phyloP scores from a whole-genome alignment of 2,329 filamentous ascomycete species.

The Epichloe sp. region DNA sequence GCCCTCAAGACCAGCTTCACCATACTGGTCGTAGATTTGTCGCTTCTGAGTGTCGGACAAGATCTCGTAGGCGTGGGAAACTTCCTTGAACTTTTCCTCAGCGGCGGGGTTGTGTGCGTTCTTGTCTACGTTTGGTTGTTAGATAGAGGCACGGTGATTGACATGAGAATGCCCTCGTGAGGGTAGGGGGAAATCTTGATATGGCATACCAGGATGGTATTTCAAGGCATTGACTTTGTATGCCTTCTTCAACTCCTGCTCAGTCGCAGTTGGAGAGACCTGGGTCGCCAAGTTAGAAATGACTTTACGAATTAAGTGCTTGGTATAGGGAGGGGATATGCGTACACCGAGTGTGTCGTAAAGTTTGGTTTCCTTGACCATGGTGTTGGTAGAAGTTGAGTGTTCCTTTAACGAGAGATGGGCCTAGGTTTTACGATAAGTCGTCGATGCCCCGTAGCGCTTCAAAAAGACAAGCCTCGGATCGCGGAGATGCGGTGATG shows the following conservation, averaged over 20 bases:
- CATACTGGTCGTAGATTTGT: constrained; percentile 89
- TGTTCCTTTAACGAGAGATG: constrained; percentile 5
- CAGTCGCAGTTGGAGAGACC: constrained; percentile 68
- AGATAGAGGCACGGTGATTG: background rate
- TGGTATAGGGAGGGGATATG: constrained; percentile 7
- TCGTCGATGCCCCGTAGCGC: constrained; percentile 4
- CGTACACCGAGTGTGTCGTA: constrained; percentile 70
- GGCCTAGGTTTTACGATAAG: background rate
- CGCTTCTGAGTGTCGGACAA: constrained; percentile 89
- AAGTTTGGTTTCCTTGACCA: constrained; percentile 68
- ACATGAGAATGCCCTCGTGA: background rate
- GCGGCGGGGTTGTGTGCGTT: constrained; percentile 87
- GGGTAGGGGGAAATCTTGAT: constrained; percentile 6
- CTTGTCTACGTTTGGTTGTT: constrained; percentile 53
- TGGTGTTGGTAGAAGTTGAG: constrained; percentile 27
- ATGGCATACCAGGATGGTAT: constrained; percentile 66
- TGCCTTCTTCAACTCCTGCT: constrained; percentile 80
- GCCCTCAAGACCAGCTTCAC: constrained; percentile 89
- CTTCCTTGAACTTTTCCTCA: constrained; percentile 96
- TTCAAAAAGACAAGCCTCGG: background rate
- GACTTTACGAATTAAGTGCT: background rate
- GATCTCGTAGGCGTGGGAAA: constrained; percentile 90
- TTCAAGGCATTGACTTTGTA: constrained; percentile 77
- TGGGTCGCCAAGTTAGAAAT: constrained; percentile 21
- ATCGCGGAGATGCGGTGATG: background rate